Conservation (phyloP, 441 rosid species). For the Eugenia klotzschiana region DNA sequence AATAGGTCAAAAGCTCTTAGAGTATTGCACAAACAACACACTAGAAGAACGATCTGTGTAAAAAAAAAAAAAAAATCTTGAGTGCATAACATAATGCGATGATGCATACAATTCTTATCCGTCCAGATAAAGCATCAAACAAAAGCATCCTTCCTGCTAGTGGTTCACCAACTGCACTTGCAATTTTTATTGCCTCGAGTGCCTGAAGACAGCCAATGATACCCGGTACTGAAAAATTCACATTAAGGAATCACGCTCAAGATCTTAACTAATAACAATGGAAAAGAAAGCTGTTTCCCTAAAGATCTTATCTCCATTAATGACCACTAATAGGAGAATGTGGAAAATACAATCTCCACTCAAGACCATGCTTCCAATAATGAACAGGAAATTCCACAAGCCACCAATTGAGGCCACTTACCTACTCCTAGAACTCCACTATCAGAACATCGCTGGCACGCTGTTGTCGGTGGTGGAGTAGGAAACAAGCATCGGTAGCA, state of each 20-base stretch:
- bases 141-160: conserved; percentile 10
- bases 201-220: conserved; percentile 93
- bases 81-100: background rate
- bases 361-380: background rate
- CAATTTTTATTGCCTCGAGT: conserved; percentile 81
- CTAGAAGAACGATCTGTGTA: background rate
- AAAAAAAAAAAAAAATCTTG: background rate
- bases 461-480: conserved; percentile 79
- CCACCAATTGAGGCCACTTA: conserved; percentile 12
- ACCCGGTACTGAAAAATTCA: conserved; percentile 66
- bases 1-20: background rate
- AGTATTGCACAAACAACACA: background rate
- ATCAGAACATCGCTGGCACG: conserved; percentile 94
- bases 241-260: background rate
- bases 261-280: background rate
- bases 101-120: conserved; percentile 66
- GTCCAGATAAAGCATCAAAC: conserved; percentile 22
- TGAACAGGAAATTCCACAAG: background rate
- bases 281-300: background rate
- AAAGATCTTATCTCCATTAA: background rate
- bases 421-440: conserved; percentile 97
- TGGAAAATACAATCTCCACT: background rate
- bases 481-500: conserved; percentile 94
- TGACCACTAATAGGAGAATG: background rate
- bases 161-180: conserved; percentile 71